Conservation (phyloP, 306 rosid species). For the Quillaja saponaria region DNA sequence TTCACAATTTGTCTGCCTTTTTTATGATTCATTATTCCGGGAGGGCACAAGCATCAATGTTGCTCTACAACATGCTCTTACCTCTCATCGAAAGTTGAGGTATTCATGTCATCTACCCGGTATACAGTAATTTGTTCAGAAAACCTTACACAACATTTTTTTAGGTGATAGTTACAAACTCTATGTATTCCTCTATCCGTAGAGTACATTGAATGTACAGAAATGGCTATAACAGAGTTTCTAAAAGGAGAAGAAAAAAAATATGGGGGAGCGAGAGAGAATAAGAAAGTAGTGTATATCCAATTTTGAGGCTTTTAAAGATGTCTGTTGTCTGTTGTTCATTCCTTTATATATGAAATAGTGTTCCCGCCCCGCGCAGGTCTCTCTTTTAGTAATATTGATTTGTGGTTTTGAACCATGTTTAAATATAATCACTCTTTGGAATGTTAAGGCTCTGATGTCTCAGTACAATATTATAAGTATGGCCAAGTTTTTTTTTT, state of each 20-base stretch:
- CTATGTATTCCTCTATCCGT: too few relatives aligned
- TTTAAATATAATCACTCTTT: neutral
- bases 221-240: too few relatives aligned
- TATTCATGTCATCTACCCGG: conserved; percentile 82
- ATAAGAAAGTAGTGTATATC: conserved; percentile 32
- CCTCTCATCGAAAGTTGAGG: conserved; percentile 78
- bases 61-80: conserved; percentile 82
- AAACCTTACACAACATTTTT: conserved; percentile 27
- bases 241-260: neutral
- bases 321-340: neutral
- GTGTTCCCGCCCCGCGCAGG: too few relatives aligned
- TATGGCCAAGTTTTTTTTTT: too few relatives aligned
- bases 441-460: neutral
- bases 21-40: conserved; percentile 78
- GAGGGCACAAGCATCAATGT: conserved; percentile 66
- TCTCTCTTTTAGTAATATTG: too few relatives aligned
- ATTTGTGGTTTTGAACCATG: neutral
- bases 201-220: too few relatives aligned
- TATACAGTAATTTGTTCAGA: conserved; percentile 41
- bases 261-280: conserved; percentile 5
- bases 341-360: too few relatives aligned
- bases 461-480: neutral
- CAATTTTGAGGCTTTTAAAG: conserved; percentile 59
- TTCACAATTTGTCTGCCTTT: conserved; percentile 71
- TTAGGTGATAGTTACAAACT: neutral